A percentile compares a stretch with the other conserved stretches of the same genome.
phyloP scores from a whole-genome alignment of 352 stramenopile species.

The Pythium aphanidermatum region DNA sequence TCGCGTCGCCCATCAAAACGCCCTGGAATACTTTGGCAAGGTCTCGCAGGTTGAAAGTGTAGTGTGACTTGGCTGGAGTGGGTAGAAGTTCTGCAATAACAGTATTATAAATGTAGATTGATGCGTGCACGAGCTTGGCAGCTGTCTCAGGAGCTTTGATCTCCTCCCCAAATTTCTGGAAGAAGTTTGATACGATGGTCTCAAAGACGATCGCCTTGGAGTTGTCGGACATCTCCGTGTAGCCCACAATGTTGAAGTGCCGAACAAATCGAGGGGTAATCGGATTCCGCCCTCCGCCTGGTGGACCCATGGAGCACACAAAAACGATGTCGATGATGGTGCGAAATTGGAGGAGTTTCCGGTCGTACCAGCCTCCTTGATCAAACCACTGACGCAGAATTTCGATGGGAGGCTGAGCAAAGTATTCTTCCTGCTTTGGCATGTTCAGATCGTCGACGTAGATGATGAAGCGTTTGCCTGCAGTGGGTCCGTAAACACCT shows the following conservation, averaged over 20 bases:
- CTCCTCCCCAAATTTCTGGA: slow-evolving; percentile 61
- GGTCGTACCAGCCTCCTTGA: slow-evolving; percentile 93
- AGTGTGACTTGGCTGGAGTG: slow-evolving; percentile 81
- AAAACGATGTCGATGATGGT: slow-evolving; percentile 90
- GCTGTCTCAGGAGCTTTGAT: slow-evolving; percentile 51
- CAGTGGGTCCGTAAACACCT: slow-evolving; percentile 88
- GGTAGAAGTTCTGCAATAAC: slow-evolving; percentile 75
- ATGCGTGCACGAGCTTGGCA: slow-evolving; percentile 55
- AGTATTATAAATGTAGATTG: slow-evolving; percentile 81
- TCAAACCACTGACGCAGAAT: slow-evolving; percentile 94
- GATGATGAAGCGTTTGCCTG: slow-evolving; percentile 90
- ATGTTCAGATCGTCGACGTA: slow-evolving; percentile 96
- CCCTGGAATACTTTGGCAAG: slow-evolving; percentile 86
- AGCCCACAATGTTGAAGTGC: slow-evolving; percentile 85
- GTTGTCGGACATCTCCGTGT: slow-evolving; percentile 78
- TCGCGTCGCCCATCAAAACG: slow-evolving; percentile 74
- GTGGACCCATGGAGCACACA: slow-evolving; percentile 78
- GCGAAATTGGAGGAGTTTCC: slow-evolving; percentile 88
- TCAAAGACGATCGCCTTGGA: slow-evolving; percentile 82
- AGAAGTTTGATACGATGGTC: slow-evolving; percentile 73
- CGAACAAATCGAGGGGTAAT: slow-evolving; percentile 77
- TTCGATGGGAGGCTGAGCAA: slow-evolving; percentile 93
- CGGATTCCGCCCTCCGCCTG: slow-evolving; percentile 68
- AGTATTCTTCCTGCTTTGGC: slow-evolving; percentile 92
- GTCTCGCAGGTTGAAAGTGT: slow-evolving; percentile 88